phyloP scores from a whole-genome alignment of 768 basidiomycete species.

The Phanerodontia chrysosporium region DNA sequence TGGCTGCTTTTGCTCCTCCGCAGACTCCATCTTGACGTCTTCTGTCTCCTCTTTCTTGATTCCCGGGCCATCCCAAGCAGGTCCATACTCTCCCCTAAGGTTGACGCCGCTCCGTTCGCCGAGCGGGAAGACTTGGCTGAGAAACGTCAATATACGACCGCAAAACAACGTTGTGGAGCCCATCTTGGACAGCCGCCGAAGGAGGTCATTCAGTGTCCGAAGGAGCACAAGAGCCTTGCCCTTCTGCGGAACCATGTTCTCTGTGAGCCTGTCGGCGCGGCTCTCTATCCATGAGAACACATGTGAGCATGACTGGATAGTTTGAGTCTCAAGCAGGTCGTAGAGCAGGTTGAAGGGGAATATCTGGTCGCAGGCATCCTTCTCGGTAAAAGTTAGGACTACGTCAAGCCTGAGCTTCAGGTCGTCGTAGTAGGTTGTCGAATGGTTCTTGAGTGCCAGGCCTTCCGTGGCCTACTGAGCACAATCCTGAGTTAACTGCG shows the following conservation, averaged over 20 bases:
- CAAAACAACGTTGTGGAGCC: slow-evolving; percentile 83
- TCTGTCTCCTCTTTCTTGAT: slow-evolving; percentile 26
- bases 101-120: slow-evolving; percentile 92
- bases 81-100: slow-evolving; percentile 81
- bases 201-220: slow-evolving; percentile 81
- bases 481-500: background rate
- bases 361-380: slow-evolving; percentile 72
- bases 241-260: slow-evolving; percentile 79
- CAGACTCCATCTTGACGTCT: slow-evolving; percentile 28
- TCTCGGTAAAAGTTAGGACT: slow-evolving; percentile 71
- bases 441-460: slow-evolving; percentile 48
- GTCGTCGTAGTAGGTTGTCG: slow-evolving; percentile 54
- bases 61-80: slow-evolving; percentile 66
- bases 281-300: slow-evolving; percentile 87
- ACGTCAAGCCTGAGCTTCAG: slow-evolving; percentile 66
- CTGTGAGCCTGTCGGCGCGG: slow-evolving; percentile 65
- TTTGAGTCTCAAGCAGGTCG: slow-evolving; percentile 82
- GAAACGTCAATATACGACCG: slow-evolving; percentile 83
- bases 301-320: slow-evolving; percentile 79
- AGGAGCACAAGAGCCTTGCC: slow-evolving; percentile 84
- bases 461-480: slow-evolving; percentile 60
- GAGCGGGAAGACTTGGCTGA: slow-evolving; percentile 81
- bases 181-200: slow-evolving; percentile 83
- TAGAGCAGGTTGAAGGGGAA: slow-evolving; percentile 74
- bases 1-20: slow-evolving; percentile 24